Percentiles rank a stretch among this genome's conserved stretches.
phyloP scores from a whole-genome alignment of 2,329 filamentous ascomycete species.

The Penicillium freii region DNA sequence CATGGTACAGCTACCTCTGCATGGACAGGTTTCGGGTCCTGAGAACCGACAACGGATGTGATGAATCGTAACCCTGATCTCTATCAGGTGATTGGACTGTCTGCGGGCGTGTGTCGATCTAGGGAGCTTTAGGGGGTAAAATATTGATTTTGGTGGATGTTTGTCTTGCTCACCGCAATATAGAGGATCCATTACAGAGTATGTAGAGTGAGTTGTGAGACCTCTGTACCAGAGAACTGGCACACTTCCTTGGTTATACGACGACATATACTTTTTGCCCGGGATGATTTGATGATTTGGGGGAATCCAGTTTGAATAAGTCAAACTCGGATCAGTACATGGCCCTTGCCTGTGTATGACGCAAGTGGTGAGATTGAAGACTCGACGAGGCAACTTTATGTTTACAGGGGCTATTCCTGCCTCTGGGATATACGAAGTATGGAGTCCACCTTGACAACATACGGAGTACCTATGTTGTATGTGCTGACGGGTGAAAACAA shows the following conservation, averaged over 20 bases:
- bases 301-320: neutral
- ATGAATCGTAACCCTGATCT: slow-evolving; percentile 5
- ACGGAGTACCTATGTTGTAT: neutral
- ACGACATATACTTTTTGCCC: neutral
- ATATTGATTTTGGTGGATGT: neutral
- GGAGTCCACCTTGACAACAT: too few species aligned
- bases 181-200: neutral
- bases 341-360: slow-evolving; percentile 11
- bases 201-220: neutral
- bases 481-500: neutral
- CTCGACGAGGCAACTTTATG: slow-evolving; percentile 2
- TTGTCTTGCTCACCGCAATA: slow-evolving; percentile 6
- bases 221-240: neutral
- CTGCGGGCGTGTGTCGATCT: slow-evolving; percentile 5
- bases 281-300: neutral
- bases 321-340: slow-evolving; percentile 1
- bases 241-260: neutral
- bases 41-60: slow-evolving; percentile 9
- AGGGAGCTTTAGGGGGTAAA: neutral
- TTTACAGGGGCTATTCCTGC: neutral
- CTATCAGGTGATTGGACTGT: slow-evolving; percentile 9
- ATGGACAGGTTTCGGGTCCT: neutral
- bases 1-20: neutral
- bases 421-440: neutral
- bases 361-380: slow-evolving; percentile 8